Base-by-base conservation (phyloP, 306 rosid genomes). In the Hippophae rhamnoides region DNA sequence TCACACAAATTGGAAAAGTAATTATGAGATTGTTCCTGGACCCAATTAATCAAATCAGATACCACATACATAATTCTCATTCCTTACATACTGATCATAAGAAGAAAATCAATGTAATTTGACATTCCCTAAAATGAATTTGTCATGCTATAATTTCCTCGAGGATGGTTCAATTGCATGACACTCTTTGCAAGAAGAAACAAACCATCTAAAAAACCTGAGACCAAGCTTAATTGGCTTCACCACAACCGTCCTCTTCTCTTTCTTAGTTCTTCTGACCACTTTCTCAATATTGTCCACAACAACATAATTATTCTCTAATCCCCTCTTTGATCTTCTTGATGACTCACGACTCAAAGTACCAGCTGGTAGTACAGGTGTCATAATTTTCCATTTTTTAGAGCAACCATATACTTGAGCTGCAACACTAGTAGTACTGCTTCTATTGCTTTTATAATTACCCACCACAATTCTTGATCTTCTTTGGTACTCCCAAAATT, bases 381-480 rank as follows among this genome's bases (percentile, higher is more conserved):
- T 80, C 61, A 87, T 87, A 62, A 83, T 85, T 61, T 83, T 95
- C 96, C 98, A 87, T 72, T 89, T 81, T 69, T 77, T 81, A 8
- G 84, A 81, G 54, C 76, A 69, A 3, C 80, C 87, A 42, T 78
- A 86, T 10, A 64, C 74, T 12, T 71, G 80, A 49, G 66, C 75
- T 31, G 82, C 73, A 56, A 54, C 70, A 45, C 51, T 42, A 4
- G 38, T 31, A 31, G 4, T 31, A 31, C 38, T 31, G 5, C 23
- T 18, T 18, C 18, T 18, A 18, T 18, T 18, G 23, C 38, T 31
- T 31, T 31, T 31, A 4, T 31, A 31, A 26, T 45, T 61, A 47
- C 11, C 10, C 8, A 52, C 10, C 8, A 52, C 12, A 46, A 18
- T 42, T 18, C 10, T 47, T 69, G 54, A 18, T 18, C 23, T 47